phyloP scores from a whole-genome alignment of 768 basidiomycete species.

The Panellus pusillus region DNA sequence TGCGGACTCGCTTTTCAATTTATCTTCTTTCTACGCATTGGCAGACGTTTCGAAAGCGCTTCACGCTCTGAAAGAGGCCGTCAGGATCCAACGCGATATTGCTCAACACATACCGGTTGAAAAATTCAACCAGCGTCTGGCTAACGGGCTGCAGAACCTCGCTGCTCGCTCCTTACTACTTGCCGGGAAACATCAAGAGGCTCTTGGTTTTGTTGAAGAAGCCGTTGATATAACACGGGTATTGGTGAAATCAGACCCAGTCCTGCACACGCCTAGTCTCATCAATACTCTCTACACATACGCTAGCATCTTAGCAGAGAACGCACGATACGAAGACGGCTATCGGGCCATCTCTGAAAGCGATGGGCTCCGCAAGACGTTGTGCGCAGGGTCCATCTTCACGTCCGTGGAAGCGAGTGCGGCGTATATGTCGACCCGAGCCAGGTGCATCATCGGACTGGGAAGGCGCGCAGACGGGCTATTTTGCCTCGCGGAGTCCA shows the following conservation, averaged over 20 bases:
- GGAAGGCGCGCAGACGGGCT: slow-evolving; percentile 1
- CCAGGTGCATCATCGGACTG: slow-evolving; percentile 9
- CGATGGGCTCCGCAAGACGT: background rate
- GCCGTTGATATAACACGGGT: slow-evolving; percentile 5
- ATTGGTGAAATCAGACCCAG: slow-evolving; percentile 2
- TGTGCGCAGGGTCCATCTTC: slow-evolving; percentile 3
- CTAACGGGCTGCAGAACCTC: slow-evolving; percentile 16
- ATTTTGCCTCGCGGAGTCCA: slow-evolving; percentile 1
- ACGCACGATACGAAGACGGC: slow-evolving; percentile 1
- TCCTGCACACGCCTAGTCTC: background rate
- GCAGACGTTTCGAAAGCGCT: slow-evolving; percentile 1
- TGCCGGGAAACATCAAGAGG: slow-evolving; percentile 7
- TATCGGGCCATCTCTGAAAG: slow-evolving; percentile 3
- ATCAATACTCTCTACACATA: slow-evolving; percentile 18
- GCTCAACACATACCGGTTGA: background rate
- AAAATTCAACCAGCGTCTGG: background rate
- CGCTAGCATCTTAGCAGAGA: slow-evolving; percentile 10
- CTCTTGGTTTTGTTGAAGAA: slow-evolving; percentile 4
- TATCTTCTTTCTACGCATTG: slow-evolving; percentile 4
- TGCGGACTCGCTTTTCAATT: slow-evolving; percentile 17
- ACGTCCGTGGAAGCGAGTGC: slow-evolving; percentile 12
- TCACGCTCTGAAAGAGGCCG: slow-evolving; percentile 7
- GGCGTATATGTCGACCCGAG: slow-evolving; percentile 18
- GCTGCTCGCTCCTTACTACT: slow-evolving; percentile 14
- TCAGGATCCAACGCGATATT: slow-evolving; percentile 2